Percentiles rank a stretch among this genome's conserved stretches.
phyloP scores from a whole-genome alignment of 1,284 basidiomycete genomes.

The Leucoagaricus sp. region DNA sequence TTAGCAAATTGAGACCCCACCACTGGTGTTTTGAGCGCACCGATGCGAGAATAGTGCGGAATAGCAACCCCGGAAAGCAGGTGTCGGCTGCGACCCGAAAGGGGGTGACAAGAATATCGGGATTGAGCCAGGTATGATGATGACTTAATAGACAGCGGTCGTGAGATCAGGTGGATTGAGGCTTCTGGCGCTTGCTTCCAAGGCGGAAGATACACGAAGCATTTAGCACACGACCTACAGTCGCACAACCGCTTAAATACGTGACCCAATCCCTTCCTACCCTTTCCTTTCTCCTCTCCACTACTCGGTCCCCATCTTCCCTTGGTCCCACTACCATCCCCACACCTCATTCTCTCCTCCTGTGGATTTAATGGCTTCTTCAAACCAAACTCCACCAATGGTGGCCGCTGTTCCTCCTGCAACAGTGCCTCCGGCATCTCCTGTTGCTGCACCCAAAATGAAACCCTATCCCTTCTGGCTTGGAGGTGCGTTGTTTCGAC shows the following conservation, averaged over 20 bases:
- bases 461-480: constrained; percentile 83
- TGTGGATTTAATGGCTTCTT: constrained; percentile 5
- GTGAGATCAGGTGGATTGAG: constrained; percentile 7
- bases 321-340: background rate
- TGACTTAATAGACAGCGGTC: constrained; percentile 3
- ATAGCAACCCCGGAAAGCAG: background rate
- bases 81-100: background rate
- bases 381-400: constrained; percentile 9
- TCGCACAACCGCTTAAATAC: constrained; percentile 2
- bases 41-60: background rate
- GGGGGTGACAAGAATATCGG: background rate
- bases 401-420: constrained; percentile 3
- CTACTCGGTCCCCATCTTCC: background rate
- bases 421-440: constrained; percentile 5
- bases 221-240: background rate
- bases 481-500: constrained; percentile 56
- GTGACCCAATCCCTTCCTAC: background rate
- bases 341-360: background rate
- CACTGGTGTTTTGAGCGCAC: background rate
- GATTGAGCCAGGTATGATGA: background rate
- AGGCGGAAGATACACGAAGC: background rate
- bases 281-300: background rate
- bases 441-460: constrained; percentile 35
- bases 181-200: constrained; percentile 5
- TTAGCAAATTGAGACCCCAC: background rate